These are phyloP conservation scores for Fragilariopsis cylindrus DNA, from an alignment of 108 stramenopile species.

Conservation along the genomic window DNA sequence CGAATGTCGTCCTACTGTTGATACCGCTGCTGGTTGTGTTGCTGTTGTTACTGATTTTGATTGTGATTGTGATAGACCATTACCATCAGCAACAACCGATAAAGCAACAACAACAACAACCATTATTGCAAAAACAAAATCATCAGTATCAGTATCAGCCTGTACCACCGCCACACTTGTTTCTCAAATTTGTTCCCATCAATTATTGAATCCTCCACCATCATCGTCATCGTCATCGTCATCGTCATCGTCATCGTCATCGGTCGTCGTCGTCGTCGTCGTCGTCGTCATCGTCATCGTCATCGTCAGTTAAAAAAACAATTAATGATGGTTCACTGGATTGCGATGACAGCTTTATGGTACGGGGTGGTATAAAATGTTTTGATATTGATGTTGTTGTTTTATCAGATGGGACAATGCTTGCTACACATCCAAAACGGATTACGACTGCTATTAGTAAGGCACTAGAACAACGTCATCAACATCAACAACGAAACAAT, in stretches of 20 bases:
- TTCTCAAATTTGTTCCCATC: conserved; percentile 11
- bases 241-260: no score
- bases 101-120: background rate
- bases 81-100: background rate
- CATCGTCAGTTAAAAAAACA: background rate
- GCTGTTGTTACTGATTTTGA: background rate
- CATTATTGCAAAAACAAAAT: background rate
- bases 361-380: conserved; percentile 4
- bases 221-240: no score
- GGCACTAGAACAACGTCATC: background rate
- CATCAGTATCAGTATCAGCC: background rate
- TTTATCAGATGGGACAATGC: conserved; percentile 4
- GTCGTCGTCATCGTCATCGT: background rate
- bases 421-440: conserved; percentile 11
- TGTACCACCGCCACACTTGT: no score
- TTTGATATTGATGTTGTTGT: conserved; percentile 14
- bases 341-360: conserved; percentile 18
- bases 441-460: background rate
- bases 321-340: conserved; percentile 5
- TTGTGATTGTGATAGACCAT: background rate
- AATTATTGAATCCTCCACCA: conserved; percentile 13
- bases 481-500: background rate
- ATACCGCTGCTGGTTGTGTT: no score
- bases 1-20: background rate
- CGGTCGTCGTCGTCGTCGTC: no score